Evolutionary conservation across 1,284 basidiomycete genomes (phyloP).

Genomic region (Naganishia cerealis): DNA sequence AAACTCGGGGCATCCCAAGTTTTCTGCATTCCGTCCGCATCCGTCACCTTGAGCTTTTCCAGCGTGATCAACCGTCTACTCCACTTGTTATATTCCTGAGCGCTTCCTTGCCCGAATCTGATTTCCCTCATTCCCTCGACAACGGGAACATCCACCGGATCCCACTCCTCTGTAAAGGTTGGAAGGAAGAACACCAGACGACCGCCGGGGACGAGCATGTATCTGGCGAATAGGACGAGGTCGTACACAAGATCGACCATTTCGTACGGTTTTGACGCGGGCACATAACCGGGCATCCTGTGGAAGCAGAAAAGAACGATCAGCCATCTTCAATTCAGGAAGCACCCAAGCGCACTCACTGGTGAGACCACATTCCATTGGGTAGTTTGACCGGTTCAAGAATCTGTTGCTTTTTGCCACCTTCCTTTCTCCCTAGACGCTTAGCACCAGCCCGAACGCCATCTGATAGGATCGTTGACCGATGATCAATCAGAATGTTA

Average conservation of each 20-base stretch:
- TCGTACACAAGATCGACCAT: conserved; percentile 80
- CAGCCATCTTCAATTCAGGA: conserved; percentile 3
- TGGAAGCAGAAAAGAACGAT: conserved; percentile 43
- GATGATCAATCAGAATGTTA: neutral
- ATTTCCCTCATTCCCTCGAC: conserved; percentile 71
- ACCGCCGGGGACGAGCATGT: conserved; percentile 79
- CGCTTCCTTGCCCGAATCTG: conserved; percentile 77
- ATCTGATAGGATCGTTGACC: conserved; percentile 58
- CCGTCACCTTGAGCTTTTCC: conserved; percentile 64
- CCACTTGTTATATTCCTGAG: conserved; percentile 96
- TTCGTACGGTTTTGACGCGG: conserved; percentile 88
- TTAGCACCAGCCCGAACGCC: conserved; percentile 96
- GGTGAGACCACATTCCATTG: conserved; percentile 51
- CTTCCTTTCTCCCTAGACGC: conserved; percentile 69
- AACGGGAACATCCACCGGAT: conserved; percentile 74
- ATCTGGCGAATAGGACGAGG: conserved; percentile 77
- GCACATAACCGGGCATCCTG: conserved; percentile 70
- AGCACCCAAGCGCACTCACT: conserved; percentile 42
- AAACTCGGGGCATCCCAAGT: conserved; percentile 24
- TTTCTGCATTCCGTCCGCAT: conserved; percentile 37
- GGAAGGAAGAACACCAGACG: conserved; percentile 93
- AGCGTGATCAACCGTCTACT: conserved; percentile 90
- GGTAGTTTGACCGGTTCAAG: conserved; percentile 48
- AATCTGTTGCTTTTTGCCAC: conserved; percentile 45
- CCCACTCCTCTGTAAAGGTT: conserved; percentile 85